Percentiles rank a stretch among this genome's conserved stretches.
Conservation (phyloP, 805 yeast species). For the Saccharomyces eubayanus region DNA sequence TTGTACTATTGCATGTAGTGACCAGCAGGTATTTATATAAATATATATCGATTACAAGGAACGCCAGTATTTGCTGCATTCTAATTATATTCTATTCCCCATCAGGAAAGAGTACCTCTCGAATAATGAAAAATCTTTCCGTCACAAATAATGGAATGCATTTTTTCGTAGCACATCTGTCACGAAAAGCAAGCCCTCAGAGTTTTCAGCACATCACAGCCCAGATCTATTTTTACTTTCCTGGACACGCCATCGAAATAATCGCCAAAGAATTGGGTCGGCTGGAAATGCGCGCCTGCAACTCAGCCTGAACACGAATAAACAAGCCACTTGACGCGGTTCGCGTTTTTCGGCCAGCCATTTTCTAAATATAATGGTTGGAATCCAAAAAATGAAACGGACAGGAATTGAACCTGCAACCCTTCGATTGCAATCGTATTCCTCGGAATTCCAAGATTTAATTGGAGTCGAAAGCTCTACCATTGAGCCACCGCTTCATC, state of each 20-base stretch:
- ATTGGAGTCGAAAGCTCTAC: slow-evolving; percentile 65
- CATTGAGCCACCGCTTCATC: slow-evolving; percentile 61
- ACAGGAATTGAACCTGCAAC: slow-evolving; percentile 74
- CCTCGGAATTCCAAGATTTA: slow-evolving; percentile 25
- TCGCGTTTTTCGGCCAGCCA: background rate
- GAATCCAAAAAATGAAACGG: slow-evolving; percentile 41
- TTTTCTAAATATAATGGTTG: background rate
- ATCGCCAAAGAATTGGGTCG: background rate
- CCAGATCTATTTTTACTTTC: background rate
- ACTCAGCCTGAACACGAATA: background rate
- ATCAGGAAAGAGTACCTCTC: background rate
- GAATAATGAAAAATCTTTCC: background rate
- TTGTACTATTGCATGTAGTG: background rate
- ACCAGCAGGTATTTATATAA: background rate
- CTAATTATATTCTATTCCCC: background rate
- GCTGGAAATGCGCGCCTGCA: background rate
- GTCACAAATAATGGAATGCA: background rate
- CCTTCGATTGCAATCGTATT: slow-evolving; percentile 43
- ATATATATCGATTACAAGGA: background rate
- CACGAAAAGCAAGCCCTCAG: background rate
- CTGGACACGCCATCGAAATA: background rate
- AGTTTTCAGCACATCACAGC: background rate
- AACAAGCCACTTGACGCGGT: background rate
- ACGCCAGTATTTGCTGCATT: background rate
- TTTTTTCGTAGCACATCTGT: background rate